Evolutionary conservation across 2,329 filamentous ascomycete species (phyloP).

Genomic region (Pyrenochaeta sp.): DNA sequence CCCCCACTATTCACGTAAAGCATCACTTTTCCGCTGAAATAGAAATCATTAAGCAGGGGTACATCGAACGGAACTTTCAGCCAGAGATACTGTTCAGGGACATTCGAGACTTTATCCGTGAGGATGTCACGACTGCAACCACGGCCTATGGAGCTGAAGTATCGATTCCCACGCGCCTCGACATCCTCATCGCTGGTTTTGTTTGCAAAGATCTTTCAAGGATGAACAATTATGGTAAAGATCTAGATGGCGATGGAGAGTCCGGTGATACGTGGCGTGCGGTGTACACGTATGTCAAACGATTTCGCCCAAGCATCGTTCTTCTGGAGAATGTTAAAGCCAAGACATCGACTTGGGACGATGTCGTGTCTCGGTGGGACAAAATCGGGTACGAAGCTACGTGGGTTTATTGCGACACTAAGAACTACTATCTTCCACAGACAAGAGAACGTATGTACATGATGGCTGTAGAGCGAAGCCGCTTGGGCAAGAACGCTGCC

Average conservation of each 20-base stretch:
- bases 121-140: conserved; percentile 60
- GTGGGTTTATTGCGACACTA: conserved; percentile 68
- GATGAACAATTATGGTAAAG: conserved; percentile 67
- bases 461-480: conserved; percentile 52
- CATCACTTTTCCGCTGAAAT: conserved; percentile 59
- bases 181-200: conserved; percentile 76
- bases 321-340: conserved; percentile 75
- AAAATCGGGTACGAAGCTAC: conserved; percentile 65
- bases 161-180: conserved; percentile 64
- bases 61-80: conserved; percentile 57
- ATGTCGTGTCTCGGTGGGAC: conserved; percentile 57
- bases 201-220: conserved; percentile 78
- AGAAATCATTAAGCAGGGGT: conserved; percentile 56
- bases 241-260: conserved; percentile 65
- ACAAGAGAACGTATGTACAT: conserved; percentile 60
- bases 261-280: conserved; percentile 71
- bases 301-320: conserved; percentile 67
- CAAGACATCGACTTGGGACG: conserved; percentile 64
- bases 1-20: conserved; percentile 32
- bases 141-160: conserved; percentile 72
- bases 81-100: conserved; percentile 56
- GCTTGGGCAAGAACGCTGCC: conserved; percentile 20
- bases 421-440: conserved; percentile 77
- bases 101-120: conserved; percentile 55
- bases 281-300: conserved; percentile 65